Conservation (phyloP, 2,329 filamentous ascomycete species). For the Aspergillus pseudonomiae region DNA sequence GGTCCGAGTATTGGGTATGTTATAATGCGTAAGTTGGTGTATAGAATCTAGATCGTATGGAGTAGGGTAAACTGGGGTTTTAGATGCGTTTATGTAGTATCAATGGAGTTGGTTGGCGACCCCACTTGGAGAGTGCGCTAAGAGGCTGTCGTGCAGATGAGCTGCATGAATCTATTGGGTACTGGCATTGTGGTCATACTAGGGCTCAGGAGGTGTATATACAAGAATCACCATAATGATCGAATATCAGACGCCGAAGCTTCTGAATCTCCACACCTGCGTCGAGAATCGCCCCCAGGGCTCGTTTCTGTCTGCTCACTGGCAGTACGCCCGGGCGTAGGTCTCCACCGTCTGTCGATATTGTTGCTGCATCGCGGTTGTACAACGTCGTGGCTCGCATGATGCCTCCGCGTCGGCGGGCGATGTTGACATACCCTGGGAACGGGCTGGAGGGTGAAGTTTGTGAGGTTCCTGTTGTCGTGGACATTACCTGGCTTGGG, state of each 20-base stretch:
- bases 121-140: neutral
- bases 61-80: neutral
- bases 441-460: conserved; percentile 2
- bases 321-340: neutral
- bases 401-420: neutral
- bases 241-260: no score
- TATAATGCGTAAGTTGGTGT: no score
- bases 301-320: no score
- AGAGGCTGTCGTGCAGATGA: neutral
- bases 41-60: no score
- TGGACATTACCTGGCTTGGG: conserved; percentile 6
- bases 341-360: neutral
- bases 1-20: neutral
- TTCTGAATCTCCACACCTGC: neutral
- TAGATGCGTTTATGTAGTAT: neutral
- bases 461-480: neutral
- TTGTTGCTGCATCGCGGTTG: neutral
- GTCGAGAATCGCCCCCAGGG: neutral
- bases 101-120: neutral
- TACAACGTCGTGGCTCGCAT: conserved; percentile 3
- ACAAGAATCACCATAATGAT: no score
- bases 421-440: neutral
- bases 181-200: neutral
- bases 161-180: neutral
- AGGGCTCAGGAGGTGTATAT: neutral